Evolutionary conservation across 345 rosid genomes (phyloP).

Genomic region (Eucalyptus erythrocorys): DNA sequence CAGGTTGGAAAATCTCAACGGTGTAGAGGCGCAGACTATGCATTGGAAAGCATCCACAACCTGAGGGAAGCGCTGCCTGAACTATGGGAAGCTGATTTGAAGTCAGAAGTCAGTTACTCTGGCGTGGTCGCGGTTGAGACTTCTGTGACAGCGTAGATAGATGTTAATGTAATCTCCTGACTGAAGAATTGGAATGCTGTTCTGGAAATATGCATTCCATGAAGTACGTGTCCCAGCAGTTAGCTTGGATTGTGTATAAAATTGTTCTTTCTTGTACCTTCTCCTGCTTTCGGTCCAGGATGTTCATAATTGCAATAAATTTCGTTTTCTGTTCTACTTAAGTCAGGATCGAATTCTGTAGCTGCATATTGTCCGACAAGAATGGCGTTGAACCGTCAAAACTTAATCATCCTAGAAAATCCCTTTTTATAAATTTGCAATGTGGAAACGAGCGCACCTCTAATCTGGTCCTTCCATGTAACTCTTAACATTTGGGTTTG

Average conservation of each 20-base stretch:
- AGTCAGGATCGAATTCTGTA: neutral
- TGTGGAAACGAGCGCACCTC: neutral
- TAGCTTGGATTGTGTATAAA: neutral
- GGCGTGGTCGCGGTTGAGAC: conserved; percentile 47
- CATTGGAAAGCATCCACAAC: conserved; percentile 75
- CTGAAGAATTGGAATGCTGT: neutral
- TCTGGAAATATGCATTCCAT: neutral
- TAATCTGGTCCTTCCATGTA: neutral
- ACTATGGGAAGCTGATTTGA: conserved; percentile 46
- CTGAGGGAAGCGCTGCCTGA: conserved; percentile 69
- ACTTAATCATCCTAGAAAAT: neutral
- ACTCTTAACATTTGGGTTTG: neutral
- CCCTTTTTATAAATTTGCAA: neutral
- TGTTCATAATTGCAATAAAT: neutral
- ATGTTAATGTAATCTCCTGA: neutral
- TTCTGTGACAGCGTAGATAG: conserved; percentile 39
- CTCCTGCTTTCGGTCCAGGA: neutral
- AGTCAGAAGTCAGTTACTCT: conserved; percentile 24
- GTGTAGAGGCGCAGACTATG: conserved; percentile 60
- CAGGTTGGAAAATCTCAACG: conserved; percentile 67
- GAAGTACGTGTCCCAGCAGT: neutral
- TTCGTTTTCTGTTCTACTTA: neutral
- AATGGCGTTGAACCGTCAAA: neutral
- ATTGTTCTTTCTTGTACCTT: neutral
- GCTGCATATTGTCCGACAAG: neutral